Conservation (phyloP, 129 eudicot species). For the Gnaphalium uliginosum region DNA sequence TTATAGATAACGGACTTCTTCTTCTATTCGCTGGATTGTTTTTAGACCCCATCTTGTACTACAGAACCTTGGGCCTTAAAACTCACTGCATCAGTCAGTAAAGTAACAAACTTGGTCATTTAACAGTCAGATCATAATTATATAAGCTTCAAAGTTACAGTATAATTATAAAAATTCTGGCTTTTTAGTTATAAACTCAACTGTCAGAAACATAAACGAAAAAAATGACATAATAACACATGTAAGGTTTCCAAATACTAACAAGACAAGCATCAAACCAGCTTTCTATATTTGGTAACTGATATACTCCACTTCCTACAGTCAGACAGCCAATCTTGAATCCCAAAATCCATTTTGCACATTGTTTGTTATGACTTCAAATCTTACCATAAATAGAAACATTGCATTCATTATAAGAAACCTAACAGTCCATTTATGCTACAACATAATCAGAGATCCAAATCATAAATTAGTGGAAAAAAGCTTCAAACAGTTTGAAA, state of each 20-base stretch:
- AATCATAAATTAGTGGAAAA: not conserved
- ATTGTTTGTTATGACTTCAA: not conserved
- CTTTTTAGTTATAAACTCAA: constrained; percentile 2
- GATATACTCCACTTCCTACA: constrained; percentile 9
- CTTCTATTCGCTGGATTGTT: constrained; percentile 47
- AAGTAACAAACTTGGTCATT: constrained; percentile 1
- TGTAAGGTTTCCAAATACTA: not conserved
- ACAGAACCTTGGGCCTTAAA: constrained; percentile 24
- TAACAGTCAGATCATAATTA: not conserved
- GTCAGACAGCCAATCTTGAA: constrained; percentile 7
- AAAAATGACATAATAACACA: constrained; percentile 6
- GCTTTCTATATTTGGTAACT: constrained; percentile 5
- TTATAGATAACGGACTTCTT: constrained; percentile 73
- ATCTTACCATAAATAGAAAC: not conserved
- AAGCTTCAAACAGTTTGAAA: not conserved
- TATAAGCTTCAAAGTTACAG: not conserved
- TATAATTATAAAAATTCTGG: not conserved
- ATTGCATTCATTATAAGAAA: not conserved
- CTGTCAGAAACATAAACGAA: not conserved
- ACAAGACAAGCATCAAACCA: not conserved
- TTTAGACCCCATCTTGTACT: constrained; percentile 70
- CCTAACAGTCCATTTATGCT: constrained; percentile 9
- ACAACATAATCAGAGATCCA: constrained; percentile 29
- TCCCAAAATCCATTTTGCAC: not conserved
- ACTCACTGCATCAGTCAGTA: constrained; percentile 30